A percentile compares a stretch with the other conserved stretches of the same genome.
Evolutionary conservation across 805 yeast genomes (phyloP).

Genomic region (Isabelozyma pseudorhagii): DNA sequence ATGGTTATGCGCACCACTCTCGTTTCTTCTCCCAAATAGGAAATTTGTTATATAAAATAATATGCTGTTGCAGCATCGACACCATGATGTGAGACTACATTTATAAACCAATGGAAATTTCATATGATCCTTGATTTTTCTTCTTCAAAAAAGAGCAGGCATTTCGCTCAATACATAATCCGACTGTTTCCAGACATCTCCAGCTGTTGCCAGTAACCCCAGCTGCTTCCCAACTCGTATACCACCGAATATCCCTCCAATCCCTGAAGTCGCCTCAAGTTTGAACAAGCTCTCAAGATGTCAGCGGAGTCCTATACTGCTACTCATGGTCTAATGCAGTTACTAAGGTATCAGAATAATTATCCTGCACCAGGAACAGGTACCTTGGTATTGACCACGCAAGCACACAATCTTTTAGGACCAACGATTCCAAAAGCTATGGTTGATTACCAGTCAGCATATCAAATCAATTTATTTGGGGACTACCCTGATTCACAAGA

Average conservation of each 20-base stretch:
- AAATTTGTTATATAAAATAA: not conserved
- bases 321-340: constrained; percentile 23
- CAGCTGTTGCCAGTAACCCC: no score
- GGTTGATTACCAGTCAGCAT: constrained; percentile 28
- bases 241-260: not conserved
- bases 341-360: constrained; percentile 26
- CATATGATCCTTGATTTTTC: no score
- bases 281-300: not conserved
- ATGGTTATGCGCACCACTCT: not conserved
- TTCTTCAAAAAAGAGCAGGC: no score
- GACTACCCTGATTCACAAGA: constrained; percentile 54
- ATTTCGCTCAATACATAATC: no score
- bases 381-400: constrained; percentile 19
- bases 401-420: constrained; percentile 31
- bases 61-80: no score
- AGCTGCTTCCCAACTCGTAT: no score
- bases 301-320: constrained; percentile 20
- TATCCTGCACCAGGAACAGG: constrained; percentile 33
- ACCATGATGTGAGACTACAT: no score
- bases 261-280: not conserved
- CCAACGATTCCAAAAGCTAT: constrained; percentile 38
- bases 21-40: not conserved
- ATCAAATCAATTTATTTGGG: constrained; percentile 55
- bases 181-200: no score
- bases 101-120: no score